A percentile compares a stretch with the other conserved stretches of the same genome.
These are phyloP conservation scores for Eucalyptus pauciflora DNA, from an alignment of 345 rosid genomes.

Conservation along the genomic window DNA sequence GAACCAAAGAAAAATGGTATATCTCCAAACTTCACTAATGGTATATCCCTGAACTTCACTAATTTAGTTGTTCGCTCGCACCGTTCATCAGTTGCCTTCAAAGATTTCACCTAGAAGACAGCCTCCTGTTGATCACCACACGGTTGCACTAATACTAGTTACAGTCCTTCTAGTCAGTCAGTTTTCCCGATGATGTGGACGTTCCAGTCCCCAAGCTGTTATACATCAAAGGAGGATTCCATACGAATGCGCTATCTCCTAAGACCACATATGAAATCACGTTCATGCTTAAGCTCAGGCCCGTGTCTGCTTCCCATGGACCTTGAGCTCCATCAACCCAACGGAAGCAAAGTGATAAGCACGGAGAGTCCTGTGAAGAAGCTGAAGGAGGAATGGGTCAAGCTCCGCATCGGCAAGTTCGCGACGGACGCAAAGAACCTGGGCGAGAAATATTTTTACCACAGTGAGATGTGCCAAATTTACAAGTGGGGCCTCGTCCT, in stretches of 20 bases:
- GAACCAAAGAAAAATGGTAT: not conserved
- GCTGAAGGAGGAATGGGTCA: not conserved
- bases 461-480: not conserved
- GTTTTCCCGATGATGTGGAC: not conserved
- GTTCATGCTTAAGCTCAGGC: not conserved
- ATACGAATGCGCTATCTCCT: not conserved
- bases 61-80: not conserved
- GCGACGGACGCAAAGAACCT: not conserved
- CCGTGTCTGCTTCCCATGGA: not conserved
- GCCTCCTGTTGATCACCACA: not conserved
- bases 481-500: not conserved
- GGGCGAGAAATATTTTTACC: not conserved
- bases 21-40: not conserved
- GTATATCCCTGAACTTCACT: not conserved
- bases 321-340: not conserved
- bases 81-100: not conserved
- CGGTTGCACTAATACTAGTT: not conserved
- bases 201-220: not conserved
- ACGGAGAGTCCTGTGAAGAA: not conserved
- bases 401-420: not conserved
- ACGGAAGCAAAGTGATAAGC: not conserved
- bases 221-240: not conserved
- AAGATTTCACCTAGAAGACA: not conserved
- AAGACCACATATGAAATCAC: not conserved
- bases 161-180: fast-evolving